Evolutionary conservation across 805 yeast genomes (phyloP).

Genomic region (Cyberlindnera euphorbiiphila): DNA sequence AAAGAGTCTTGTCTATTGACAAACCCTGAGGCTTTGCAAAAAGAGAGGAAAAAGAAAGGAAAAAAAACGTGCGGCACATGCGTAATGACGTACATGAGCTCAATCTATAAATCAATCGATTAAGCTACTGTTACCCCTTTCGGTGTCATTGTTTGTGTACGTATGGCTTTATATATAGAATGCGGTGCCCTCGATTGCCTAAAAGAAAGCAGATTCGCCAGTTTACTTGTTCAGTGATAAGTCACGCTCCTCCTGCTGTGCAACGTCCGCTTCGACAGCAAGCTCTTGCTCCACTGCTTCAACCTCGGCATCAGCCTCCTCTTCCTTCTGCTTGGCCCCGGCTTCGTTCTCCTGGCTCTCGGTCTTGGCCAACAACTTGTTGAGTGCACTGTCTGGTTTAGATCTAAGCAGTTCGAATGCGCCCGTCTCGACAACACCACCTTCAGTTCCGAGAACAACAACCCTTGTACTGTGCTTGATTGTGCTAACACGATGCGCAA

Average conservation of each 20-base stretch:
- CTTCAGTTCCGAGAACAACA: conserved; percentile 71
- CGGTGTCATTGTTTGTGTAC: too few relatives aligned
- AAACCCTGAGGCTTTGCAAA: too few relatives aligned
- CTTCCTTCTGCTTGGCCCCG: conserved; percentile 3
- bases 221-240: conserved; percentile 15
- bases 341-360: conserved; percentile 22
- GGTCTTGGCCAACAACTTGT: conserved; percentile 32
- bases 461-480: conserved; percentile 79
- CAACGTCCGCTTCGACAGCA: conserved; percentile 9
- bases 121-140: too few relatives aligned
- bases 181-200: too few relatives aligned
- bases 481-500: conserved; percentile 89
- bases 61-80: too few relatives aligned
- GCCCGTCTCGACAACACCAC: conserved; percentile 74
- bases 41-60: too few relatives aligned
- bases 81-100: too few relatives aligned
- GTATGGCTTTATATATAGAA: too few relatives aligned
- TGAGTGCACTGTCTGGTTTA: conserved; percentile 34
- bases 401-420: conserved; percentile 47
- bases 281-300: conserved; percentile 1
- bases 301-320: conserved; percentile 3
- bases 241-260: conserved; percentile 12
- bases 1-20: too few relatives aligned
- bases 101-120: too few relatives aligned
- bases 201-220: too few relatives aligned